These are phyloP conservation scores for Globisporangium acanthophoron DNA, from an alignment of 352 stramenopile species.

Conservation along the genomic window DNA sequence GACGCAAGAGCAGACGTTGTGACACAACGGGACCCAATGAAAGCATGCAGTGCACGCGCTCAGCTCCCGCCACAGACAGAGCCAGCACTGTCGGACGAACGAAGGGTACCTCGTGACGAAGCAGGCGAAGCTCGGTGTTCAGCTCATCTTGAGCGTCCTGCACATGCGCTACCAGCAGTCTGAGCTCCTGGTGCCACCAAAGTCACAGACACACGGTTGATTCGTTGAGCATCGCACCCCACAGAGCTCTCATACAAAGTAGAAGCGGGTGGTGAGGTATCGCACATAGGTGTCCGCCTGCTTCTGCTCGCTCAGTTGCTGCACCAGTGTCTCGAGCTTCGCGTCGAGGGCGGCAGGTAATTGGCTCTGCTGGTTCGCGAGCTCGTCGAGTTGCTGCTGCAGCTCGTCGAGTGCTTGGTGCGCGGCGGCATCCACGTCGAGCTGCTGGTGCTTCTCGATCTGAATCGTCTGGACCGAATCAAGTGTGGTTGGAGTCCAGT, in stretches of 20 bases:
- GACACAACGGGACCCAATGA: background rate
- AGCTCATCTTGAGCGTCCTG: slow-evolving; percentile 44
- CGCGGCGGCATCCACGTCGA: slow-evolving; percentile 53
- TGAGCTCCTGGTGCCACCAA: slow-evolving; percentile 26
- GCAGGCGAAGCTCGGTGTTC: slow-evolving; percentile 31
- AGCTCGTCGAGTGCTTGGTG: slow-evolving; percentile 49
- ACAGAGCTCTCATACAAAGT: background rate
- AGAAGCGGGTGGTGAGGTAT: background rate
- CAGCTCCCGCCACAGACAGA: background rate
- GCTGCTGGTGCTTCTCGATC: slow-evolving; percentile 44
- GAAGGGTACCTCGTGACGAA: slow-evolving; percentile 33
- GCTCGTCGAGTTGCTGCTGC: slow-evolving; percentile 45
- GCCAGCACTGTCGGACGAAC: background rate
- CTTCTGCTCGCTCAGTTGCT: slow-evolving; percentile 26
- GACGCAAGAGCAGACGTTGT: background rate
- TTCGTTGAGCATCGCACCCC: background rate
- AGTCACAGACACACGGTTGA: background rate
- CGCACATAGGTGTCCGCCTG: slow-evolving; percentile 33
- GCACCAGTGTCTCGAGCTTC: slow-evolving; percentile 21
- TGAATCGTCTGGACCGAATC: slow-evolving; percentile 34
- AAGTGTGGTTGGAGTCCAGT: background rate
- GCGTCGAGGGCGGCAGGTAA: slow-evolving; percentile 25
- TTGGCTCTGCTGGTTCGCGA: slow-evolving; percentile 27
- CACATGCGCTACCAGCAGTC: slow-evolving; percentile 29
- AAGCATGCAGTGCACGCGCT: background rate